A percentile compares a stretch with the other conserved stretches of the same genome.
phyloP scores from a whole-genome alignment of 2,329 filamentous ascomycete genomes.

The Fusarium ramigenum region DNA sequence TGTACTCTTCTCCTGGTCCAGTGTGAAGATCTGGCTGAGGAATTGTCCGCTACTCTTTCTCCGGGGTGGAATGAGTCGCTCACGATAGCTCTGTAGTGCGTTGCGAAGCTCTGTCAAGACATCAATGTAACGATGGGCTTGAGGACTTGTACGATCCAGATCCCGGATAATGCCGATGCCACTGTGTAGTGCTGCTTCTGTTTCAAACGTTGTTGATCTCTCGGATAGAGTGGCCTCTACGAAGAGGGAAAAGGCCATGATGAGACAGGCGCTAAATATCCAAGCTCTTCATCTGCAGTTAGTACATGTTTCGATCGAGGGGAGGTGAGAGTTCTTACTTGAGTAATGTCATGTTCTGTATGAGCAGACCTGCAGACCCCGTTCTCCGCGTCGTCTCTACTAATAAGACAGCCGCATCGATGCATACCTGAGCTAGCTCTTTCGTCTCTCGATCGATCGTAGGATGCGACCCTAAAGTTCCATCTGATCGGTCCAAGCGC shows the following conservation, averaged over 20 bases:
- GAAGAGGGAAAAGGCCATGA: not conserved
- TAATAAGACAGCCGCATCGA: not conserved
- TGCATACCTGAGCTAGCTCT: not conserved
- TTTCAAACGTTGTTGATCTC: not conserved
- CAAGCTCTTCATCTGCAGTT: not conserved
- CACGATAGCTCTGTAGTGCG: not conserved
- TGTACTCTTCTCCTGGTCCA: not conserved
- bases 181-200: not conserved
- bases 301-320: fast-evolving
- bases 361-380: not conserved
- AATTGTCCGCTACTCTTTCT: not conserved
- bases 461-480: too few relatives aligned
- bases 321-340: not conserved
- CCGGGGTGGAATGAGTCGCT: not conserved
- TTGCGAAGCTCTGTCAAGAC: not conserved
- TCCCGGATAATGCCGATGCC: not conserved
- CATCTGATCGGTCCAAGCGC: not conserved
- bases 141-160: not conserved
- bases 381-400: not conserved
- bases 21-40: not conserved
- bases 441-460: not conserved
- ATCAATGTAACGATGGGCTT: conserved; percentile 1
- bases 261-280: not conserved
- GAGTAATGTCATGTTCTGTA: not conserved
- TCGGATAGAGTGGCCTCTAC: not conserved